Conservation (phyloP, 2,329 filamentous ascomycete genomes). For the Aspergillus persii region DNA sequence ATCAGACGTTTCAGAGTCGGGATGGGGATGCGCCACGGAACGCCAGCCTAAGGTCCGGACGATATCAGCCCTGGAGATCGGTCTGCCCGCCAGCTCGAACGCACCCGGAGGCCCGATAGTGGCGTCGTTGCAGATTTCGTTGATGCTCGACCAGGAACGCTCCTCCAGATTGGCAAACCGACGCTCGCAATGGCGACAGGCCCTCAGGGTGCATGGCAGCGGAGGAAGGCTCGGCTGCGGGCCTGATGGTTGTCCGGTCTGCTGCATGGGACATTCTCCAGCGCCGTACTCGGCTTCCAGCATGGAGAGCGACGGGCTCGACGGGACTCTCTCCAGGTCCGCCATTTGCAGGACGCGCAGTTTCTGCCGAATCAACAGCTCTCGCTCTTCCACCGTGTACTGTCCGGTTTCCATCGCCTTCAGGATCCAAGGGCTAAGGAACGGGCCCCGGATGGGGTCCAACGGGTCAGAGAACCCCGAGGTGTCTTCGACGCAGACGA, state of each 20-base stretch:
- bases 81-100: constrained; percentile 31
- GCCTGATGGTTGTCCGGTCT: neutral
- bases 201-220: constrained; percentile 12
- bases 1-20: neutral
- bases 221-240: neutral
- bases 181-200: constrained; percentile 18
- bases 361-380: constrained; percentile 44
- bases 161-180: constrained; percentile 30
- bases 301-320: neutral
- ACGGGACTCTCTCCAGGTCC: constrained; percentile 14
- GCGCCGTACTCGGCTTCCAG: constrained; percentile 4
- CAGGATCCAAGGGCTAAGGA: constrained; percentile 41
- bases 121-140: constrained; percentile 37
- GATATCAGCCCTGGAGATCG: constrained; percentile 24
- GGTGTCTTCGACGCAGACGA: constrained; percentile 67
- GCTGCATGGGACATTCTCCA: neutral
- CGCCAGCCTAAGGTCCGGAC: constrained; percentile 21
- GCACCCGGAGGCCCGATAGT: constrained; percentile 20
- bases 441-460: constrained; percentile 9
- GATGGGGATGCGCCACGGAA: neutral
- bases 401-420: constrained; percentile 42
- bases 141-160: constrained; percentile 46
- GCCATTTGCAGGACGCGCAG: constrained; percentile 24
- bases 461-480: constrained; percentile 40
- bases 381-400: constrained; percentile 44